Evolutionary conservation across 345 rosid species (phyloP).

Genomic region (Eucalyptus cloeziana): DNA sequence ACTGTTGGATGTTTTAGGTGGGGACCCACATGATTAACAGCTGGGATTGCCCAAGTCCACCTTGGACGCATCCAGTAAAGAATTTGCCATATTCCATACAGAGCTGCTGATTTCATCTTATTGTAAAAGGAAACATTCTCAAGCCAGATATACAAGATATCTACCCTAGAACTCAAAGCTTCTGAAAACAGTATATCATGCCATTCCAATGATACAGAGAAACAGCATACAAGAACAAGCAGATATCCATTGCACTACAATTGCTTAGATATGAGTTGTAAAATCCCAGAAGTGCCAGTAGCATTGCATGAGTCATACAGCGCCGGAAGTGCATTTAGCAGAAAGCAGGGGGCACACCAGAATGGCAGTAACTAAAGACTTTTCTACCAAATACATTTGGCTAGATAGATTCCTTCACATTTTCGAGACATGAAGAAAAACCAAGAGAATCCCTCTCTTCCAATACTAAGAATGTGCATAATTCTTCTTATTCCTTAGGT

Average conservation of each 20-base stretch:
- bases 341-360: neutral
- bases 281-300: neutral
- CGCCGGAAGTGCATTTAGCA: neutral
- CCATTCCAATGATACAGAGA: neutral
- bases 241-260: neutral
- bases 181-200: neutral
- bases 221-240: neutral
- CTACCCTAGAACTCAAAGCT: neutral
- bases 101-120: neutral
- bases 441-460: neutral
- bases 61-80: neutral
- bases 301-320: neutral
- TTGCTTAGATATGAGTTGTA: neutral
- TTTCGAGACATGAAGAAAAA: neutral
- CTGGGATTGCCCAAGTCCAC: neutral
- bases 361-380: neutral
- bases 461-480: neutral
- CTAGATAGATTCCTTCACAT: neutral
- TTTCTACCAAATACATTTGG: neutral
- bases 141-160: neutral
- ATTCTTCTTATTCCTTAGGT: neutral
- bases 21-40: neutral
- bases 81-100: neutral
- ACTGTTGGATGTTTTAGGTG: neutral
- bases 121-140: neutral